phyloP scores from a whole-genome alignment of 306 rosid species.

The Quercus glauca region DNA sequence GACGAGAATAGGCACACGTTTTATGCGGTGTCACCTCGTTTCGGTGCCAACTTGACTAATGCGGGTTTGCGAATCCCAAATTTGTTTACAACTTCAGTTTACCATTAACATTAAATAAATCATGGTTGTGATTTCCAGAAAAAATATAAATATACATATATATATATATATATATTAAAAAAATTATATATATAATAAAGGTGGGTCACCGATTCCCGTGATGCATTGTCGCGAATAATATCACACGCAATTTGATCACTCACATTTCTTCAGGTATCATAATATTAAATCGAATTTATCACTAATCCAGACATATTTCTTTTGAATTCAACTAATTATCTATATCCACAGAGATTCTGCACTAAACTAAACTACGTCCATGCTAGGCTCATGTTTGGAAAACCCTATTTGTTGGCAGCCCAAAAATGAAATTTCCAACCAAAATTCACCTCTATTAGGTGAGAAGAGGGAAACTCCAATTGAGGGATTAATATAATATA shows the following conservation, averaged over 20 bases:
- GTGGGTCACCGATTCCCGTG: constrained; percentile 48
- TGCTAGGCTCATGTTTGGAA: constrained; percentile 6
- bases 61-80: background rate
- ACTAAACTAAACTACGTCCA: constrained; percentile 9
- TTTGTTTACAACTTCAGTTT: background rate
- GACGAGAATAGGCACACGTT: background rate
- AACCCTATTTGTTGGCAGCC: too few species aligned
- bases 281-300: background rate
- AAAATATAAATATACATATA: too few species aligned
- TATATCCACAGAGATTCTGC: constrained; percentile 21
- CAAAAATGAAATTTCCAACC: too few species aligned
- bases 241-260: constrained; percentile 21
- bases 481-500: too few species aligned
- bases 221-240: constrained; percentile 45
- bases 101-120: background rate
- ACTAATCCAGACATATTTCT: background rate
- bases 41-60: background rate
- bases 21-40: background rate
- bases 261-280: too few species aligned
- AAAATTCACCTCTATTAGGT: too few species aligned
- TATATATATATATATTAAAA: background rate
- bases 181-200: background rate
- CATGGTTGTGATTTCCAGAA: background rate
- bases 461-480: too few species aligned
- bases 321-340: background rate